Evolutionary conservation across 2,329 filamentous ascomycete genomes (phyloP), one percentile per base, ranked within the genome.

Genomic region (Cercospora janseana): DNA sequence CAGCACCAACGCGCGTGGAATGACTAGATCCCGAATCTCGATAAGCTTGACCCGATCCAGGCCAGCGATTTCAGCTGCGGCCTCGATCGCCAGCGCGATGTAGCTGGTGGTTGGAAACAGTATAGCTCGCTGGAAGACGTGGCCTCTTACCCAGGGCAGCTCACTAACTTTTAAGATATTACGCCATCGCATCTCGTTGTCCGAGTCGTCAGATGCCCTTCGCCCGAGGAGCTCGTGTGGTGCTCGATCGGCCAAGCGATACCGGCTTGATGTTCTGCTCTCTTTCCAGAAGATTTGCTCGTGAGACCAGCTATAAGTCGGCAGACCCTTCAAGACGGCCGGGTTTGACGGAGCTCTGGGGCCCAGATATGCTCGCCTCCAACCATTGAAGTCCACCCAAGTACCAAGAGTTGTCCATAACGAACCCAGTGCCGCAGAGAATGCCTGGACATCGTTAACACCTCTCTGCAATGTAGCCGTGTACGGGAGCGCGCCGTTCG

Each of bases 31-130:
- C 13, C 42, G 37, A 10, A 58, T 40, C 43, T 58, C 56, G 38
- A 56, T 35, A 3, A 58, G 31, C 20, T 49, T 54, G 48, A 56
- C 43, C 16, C 45, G 53, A 40, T 52, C 20, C 12, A 32, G 4
- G n/a, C 48, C 54, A 8, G 38, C 50, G 28, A 56, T 51, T 23
- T 54, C 51, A 16, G 45, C 45, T 24, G 55, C 52, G 9, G 60
- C 59, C 35, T 62, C 58, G 16, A 62, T 50, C 8, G 61, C 60
- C 35, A 56, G 37, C 3, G 50, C 54, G 15, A 61, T 35, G 31
- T 59, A 59, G n/a, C 59, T 60, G n/a, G 60, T 52, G 5, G 38
- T 64, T 1, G 69, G 69, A 23, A 66, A 69, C 3, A 72, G 52
- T 20, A 63, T 62, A 8, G 60, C 57, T 9, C 51, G 58, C 20